Evolutionary conservation across 1,284 basidiomycete genomes (phyloP).

Genomic region (Fomitiporia mediterranea): DNA sequence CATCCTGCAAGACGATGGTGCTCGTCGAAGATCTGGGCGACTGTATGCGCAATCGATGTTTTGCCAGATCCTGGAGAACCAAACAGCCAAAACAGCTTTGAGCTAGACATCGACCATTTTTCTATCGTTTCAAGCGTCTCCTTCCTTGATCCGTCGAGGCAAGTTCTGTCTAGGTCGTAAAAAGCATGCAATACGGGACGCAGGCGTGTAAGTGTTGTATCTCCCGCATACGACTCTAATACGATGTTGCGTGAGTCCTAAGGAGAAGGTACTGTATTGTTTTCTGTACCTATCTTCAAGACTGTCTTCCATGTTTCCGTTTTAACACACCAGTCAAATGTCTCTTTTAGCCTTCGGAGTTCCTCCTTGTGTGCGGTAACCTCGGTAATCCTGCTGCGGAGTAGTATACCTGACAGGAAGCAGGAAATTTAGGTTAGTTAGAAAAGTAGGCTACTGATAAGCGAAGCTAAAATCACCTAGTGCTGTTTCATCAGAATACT

Average conservation of each 20-base stretch:
- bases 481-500: background rate
- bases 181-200: background rate
- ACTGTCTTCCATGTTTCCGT: background rate
- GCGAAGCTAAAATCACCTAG: background rate
- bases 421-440: background rate
- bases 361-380: background rate
- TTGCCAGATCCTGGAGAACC: constrained; percentile 33
- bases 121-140: background rate
- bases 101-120: constrained; percentile 15
- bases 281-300: background rate
- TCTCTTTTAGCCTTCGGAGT: background rate
- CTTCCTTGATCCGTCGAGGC: constrained; percentile 6
- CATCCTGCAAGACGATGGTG: constrained; percentile 27
- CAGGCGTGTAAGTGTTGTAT: background rate
- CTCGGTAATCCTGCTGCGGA: background rate
- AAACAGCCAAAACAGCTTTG: constrained; percentile 30
- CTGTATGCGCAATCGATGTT: constrained; percentile 30
- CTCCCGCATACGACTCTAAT: background rate
- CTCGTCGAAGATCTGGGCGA: constrained; percentile 28
- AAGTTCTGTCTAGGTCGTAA: background rate
- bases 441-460: no score
- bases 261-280: background rate
- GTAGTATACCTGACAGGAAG: background rate
- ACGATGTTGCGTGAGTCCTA: background rate
- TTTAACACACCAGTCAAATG: background rate